Conservation (phyloP, 2,329 filamentous ascomycete species). For the Aspergillus uvarum region DNA sequence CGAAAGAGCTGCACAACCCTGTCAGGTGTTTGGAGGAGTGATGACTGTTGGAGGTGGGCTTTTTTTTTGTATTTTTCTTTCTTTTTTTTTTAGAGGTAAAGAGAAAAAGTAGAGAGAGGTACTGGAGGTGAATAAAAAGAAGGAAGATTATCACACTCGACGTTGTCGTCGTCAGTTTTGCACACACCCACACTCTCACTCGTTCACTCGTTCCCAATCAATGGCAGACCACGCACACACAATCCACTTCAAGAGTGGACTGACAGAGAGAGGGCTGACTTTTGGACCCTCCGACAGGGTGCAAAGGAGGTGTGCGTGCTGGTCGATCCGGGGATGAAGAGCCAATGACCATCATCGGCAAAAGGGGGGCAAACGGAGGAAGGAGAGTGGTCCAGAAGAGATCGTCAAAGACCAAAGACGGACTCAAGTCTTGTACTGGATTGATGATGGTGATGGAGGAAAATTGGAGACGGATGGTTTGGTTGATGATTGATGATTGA, state of each 20-base stretch:
- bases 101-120: neutral
- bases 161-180: neutral
- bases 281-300: conserved; percentile 6
- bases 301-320: conserved; percentile 4
- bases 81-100: neutral
- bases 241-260: neutral
- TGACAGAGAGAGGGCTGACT: conserved; percentile 3
- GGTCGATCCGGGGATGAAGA: conserved; percentile 6
- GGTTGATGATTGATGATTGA: conserved; percentile 2
- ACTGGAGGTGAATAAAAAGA: neutral
- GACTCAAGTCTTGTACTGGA: neutral
- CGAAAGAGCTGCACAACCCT: neutral
- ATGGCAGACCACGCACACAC: neutral
- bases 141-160: neutral
- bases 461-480: neutral
- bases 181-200: neutral
- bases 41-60: neutral
- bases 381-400: neutral
- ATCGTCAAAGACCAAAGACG: neutral
- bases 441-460: conserved; percentile 1
- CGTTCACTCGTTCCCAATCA: neutral
- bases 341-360: conserved; percentile 9
- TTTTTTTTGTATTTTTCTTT: neutral
- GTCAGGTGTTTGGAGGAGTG: neutral
- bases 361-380: conserved; percentile 1